Percentiles rank a stretch among this genome's conserved stretches.
These are phyloP conservation scores for Takakia lepidozioides DNA, from an alignment of 225 moss, liverwort and hornwort species.

Conservation along the genomic window DNA sequence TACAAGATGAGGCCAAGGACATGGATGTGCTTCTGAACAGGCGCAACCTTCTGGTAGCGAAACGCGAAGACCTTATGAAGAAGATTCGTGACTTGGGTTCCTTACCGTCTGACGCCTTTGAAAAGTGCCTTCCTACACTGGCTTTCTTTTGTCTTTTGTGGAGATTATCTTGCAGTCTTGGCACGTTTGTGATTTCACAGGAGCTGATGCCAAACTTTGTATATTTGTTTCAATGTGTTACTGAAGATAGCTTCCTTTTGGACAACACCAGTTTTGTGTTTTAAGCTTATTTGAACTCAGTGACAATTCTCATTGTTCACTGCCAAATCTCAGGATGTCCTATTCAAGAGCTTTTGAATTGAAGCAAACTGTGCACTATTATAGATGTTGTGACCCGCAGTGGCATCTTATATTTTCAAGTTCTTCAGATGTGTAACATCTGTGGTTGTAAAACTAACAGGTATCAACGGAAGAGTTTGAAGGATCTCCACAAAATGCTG, in stretches of 20 bases:
- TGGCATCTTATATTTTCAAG: too few species aligned
- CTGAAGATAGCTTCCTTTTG: background rate
- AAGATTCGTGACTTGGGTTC: slow-evolving; percentile 60
- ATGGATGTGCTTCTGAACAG: slow-evolving; percentile 79
- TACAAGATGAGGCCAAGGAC: slow-evolving; percentile 96
- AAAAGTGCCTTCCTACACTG: slow-evolving; percentile 25
- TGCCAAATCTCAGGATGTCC: background rate
- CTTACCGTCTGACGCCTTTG: slow-evolving; percentile 58
- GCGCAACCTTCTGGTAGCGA: slow-evolving; percentile 72
- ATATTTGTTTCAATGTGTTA: slow-evolving; percentile 2
- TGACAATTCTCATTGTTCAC: background rate
- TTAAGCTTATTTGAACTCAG: background rate
- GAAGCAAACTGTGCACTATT: too few species aligned
- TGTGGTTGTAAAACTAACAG: slow-evolving; percentile 8
- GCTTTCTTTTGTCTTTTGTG: background rate
- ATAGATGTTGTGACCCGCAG: too few species aligned
- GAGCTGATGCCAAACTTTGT: too few species aligned
- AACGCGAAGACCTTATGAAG: slow-evolving; percentile 82
- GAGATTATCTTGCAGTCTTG: background rate
- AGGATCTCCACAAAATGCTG: slow-evolving; percentile 60
- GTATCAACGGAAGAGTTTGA: slow-evolving; percentile 51
- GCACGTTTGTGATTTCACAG: slow-evolving; percentile 1
- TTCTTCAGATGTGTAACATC: background rate
- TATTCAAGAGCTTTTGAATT: too few species aligned
- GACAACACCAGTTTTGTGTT: background rate